Evolutionary conservation across 805 yeast species (phyloP).

Genomic region (Saturnispora hagleri): DNA sequence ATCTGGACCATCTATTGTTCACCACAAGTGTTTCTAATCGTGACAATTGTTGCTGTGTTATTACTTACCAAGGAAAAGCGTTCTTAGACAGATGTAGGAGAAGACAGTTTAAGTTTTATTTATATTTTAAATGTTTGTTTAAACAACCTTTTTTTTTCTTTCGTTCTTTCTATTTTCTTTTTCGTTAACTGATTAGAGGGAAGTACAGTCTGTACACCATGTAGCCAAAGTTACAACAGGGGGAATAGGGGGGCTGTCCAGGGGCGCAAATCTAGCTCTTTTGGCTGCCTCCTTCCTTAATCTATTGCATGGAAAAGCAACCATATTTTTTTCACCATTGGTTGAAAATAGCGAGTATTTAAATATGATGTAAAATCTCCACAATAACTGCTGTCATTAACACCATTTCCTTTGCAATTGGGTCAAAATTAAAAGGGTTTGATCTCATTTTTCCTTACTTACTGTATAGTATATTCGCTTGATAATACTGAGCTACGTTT

Average conservation of each 20-base stretch:
- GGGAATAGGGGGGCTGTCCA: background rate
- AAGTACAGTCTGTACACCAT: background rate
- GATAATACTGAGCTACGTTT: background rate
- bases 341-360: background rate
- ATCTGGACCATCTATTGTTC: conserved; percentile 99
- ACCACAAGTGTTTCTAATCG: conserved; percentile 82
- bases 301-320: background rate
- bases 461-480: background rate
- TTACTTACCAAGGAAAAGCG: background rate
- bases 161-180: background rate
- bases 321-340: background rate
- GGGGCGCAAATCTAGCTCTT: background rate
- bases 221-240: too few relatives aligned
- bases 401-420: background rate
- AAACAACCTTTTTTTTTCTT: background rate
- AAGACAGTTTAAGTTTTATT: background rate
- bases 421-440: background rate
- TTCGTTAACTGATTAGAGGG: background rate
- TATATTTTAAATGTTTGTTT: background rate
- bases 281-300: background rate
- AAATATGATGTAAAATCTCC: background rate
- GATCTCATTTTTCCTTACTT: background rate
- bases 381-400: background rate
- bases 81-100: background rate
- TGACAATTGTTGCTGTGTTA: background rate